A percentile compares a stretch with the other conserved stretches of the same genome.
Conservation (phyloP, 495 filamentous ascomycete genomes). For the Parmelia sp. region DNA sequence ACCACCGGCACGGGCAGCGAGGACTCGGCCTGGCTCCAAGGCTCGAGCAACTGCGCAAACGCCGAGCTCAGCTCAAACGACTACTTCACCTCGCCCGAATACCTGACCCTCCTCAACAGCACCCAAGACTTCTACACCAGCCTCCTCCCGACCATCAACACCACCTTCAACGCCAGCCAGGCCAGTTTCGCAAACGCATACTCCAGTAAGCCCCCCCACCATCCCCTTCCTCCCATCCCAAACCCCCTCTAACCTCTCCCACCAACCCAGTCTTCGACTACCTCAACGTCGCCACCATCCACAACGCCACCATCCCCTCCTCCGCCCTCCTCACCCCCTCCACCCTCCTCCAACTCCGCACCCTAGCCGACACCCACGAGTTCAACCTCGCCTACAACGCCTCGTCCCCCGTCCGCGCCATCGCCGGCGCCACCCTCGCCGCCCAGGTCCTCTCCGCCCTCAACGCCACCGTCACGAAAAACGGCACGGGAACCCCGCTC, state of each 20-base stretch:
- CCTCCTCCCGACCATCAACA: slow-evolving; percentile 55
- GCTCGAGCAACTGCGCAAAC: slow-evolving; percentile 51
- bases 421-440: slow-evolving; percentile 44
- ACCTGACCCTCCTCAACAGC: slow-evolving; percentile 43
- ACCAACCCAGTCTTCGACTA: slow-evolving; percentile 43
- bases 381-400: slow-evolving; percentile 48
- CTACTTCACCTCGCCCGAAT: slow-evolving; percentile 60
- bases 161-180: slow-evolving; percentile 45
- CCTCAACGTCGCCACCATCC: slow-evolving; percentile 49
- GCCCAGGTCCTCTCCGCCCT: slow-evolving; percentile 40
- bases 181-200: slow-evolving; percentile 69
- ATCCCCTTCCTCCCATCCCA: background rate
- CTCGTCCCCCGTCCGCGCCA: slow-evolving; percentile 42
- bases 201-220: slow-evolving; percentile 37
- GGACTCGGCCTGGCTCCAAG: slow-evolving; percentile 53
- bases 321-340: slow-evolving; percentile 33
- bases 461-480: slow-evolving; percentile 38
- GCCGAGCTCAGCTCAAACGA: slow-evolving; percentile 62
- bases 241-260: background rate
- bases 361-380: slow-evolving; percentile 46
- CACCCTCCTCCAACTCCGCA: slow-evolving; percentile 36
- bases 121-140: slow-evolving; percentile 60
- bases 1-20: slow-evolving; percentile 45
- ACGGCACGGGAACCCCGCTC: slow-evolving; percentile 28
- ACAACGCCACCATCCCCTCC: slow-evolving; percentile 43